phyloP scores from a whole-genome alignment of 2,329 filamentous ascomycete species.

The Colletotrichum tropicicola region DNA sequence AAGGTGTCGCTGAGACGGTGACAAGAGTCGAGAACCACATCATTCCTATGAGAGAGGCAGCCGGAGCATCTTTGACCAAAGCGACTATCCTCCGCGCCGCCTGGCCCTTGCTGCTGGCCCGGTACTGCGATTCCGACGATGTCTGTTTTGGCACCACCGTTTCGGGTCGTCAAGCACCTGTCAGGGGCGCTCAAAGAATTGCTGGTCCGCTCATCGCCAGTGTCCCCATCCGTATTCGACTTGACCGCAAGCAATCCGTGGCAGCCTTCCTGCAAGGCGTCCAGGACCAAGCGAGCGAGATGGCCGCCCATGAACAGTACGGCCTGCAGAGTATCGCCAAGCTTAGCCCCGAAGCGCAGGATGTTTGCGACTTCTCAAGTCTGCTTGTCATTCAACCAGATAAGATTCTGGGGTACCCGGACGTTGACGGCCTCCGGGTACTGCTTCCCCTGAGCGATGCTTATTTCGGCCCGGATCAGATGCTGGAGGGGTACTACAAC shows the following conservation, averaged over 20 bases:
- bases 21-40: background rate
- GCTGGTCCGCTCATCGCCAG: conserved; percentile 38
- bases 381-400: background rate
- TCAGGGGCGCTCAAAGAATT: conserved; percentile 32
- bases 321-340: conserved; percentile 32
- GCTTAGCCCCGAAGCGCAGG: conserved; percentile 21
- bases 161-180: conserved; percentile 36
- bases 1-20: background rate
- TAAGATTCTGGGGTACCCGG: background rate
- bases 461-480: background rate
- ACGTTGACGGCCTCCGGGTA: background rate
- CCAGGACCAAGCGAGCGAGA: conserved; percentile 38
- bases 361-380: background rate
- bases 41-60: background rate
- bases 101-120: conserved; percentile 48
- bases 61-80: background rate
- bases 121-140: conserved; percentile 45
- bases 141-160: conserved; percentile 50
- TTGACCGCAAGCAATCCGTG: conserved; percentile 16
- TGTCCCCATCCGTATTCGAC: background rate
- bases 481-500: conserved; percentile 21
- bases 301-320: conserved; percentile 35
- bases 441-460: background rate
- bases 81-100: conserved; percentile 47
- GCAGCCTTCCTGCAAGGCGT: conserved; percentile 32